Conservation (phyloP, 169 alveolate species). For the Plasmodium malariae region DNA sequence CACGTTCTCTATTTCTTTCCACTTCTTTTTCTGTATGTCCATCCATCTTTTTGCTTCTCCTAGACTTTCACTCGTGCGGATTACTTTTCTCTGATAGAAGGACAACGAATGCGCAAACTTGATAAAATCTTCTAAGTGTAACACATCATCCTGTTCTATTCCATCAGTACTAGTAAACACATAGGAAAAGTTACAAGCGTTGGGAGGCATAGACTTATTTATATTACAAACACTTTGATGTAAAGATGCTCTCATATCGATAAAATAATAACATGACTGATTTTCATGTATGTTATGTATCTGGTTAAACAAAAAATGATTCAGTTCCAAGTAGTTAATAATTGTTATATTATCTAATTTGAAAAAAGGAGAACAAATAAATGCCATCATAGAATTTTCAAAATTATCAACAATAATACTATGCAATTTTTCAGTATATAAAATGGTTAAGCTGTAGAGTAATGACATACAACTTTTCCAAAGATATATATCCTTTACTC, state of each 20-base stretch:
- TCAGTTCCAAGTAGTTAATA: constrained; percentile 3
- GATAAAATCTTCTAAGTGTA: constrained; percentile 21
- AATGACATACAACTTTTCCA: constrained; percentile 16
- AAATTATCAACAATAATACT: not conserved
- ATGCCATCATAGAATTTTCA: not conserved
- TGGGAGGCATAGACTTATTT: not conserved
- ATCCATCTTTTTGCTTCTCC: too few relatives aligned
- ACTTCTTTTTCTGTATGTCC: too few relatives aligned
- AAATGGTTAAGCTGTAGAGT: constrained; percentile 33
- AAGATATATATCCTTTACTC: not conserved
- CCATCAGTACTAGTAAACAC: not conserved
- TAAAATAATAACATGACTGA: too few relatives aligned
- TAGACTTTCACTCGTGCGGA: not conserved
- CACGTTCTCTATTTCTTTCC: too few relatives aligned
- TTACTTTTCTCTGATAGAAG: constrained; percentile 18
- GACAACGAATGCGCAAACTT: constrained; percentile 16
- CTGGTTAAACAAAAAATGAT: too few relatives aligned
- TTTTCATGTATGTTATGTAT: too few relatives aligned
- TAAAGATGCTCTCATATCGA: not conserved
- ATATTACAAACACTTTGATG: not conserved
- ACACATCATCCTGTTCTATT: not conserved
- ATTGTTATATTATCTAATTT: not conserved
- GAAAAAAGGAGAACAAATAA: not conserved
- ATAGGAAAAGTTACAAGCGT: not conserved
- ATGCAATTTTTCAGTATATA: constrained; percentile 13